These are phyloP conservation scores for Acorus gramineus DNA, from an alignment of 106 monocot genomes.

Conservation along the genomic window DNA sequence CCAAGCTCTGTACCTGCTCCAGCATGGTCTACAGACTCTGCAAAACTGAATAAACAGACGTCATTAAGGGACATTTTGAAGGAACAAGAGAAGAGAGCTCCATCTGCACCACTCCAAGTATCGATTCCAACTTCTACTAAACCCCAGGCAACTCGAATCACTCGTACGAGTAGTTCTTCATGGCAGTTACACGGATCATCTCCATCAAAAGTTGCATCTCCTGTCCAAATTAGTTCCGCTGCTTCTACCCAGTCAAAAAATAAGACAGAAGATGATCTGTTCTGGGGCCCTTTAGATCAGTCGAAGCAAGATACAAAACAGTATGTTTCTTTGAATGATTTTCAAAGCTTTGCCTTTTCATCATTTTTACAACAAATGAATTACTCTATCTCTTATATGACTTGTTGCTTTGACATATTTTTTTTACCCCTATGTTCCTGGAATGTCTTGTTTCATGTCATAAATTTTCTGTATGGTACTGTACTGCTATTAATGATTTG, in stretches of 20 bases:
- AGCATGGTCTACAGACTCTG: slow-evolving; percentile 69
- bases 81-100: slow-evolving; percentile 65
- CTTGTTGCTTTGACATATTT: too few species aligned
- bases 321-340: slow-evolving; percentile 18
- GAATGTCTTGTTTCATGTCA: too few species aligned
- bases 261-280: slow-evolving; percentile 78
- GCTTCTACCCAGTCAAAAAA: slow-evolving; percentile 33
- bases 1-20: slow-evolving; percentile 28
- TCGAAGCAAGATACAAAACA: slow-evolving; percentile 47
- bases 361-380: not conserved
- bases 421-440: too few species aligned
- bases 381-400: too few species aligned
- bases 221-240: slow-evolving; percentile 24
- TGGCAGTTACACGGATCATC: slow-evolving; percentile 51
- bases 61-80: slow-evolving; percentile 76
- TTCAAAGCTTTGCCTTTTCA: not conserved
- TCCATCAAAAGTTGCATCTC: slow-evolving; percentile 51
- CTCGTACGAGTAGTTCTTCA: slow-evolving; percentile 34
- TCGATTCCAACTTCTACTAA: slow-evolving; percentile 32
- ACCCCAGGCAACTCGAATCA: slow-evolving; percentile 22
- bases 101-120: slow-evolving; percentile 27
- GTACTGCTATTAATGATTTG: too few species aligned
- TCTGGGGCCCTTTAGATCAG: slow-evolving; percentile 84
- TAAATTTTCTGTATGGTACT: too few species aligned
- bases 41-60: slow-evolving; percentile 44